A percentile compares a stretch with the other conserved stretches of the same genome.
These are phyloP conservation scores for Cyamopsis tetragonoloba DNA, from an alignment of 306 rosid genomes.

Conservation along the genomic window DNA sequence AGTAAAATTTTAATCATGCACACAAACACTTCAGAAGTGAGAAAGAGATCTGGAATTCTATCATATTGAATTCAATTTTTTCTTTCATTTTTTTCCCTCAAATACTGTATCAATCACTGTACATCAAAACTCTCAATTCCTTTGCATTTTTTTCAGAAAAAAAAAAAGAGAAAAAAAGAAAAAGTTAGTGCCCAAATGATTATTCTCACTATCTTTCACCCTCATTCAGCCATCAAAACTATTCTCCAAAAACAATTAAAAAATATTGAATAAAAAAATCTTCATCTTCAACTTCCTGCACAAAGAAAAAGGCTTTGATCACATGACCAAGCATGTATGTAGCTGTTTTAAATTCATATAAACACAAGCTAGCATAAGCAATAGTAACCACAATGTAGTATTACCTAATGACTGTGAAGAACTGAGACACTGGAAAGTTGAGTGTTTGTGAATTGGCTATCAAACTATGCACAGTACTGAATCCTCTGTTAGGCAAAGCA, in stretches of 20 bases:
- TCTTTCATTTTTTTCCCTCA: conserved; percentile 14
- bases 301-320: conserved; percentile 22
- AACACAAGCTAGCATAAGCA: conserved; percentile 14
- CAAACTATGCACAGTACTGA: conserved; percentile 39
- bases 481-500: conserved; percentile 43
- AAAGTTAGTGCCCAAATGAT: conserved; percentile 44
- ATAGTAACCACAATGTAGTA: not conserved
- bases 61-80: conserved; percentile 7
- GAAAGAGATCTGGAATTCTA: conserved; percentile 24
- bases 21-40: conserved; percentile 15
- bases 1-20: conserved; percentile 27
- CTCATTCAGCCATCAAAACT: conserved; percentile 52
- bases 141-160: too few relatives aligned
- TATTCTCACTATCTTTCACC: conserved; percentile 56
- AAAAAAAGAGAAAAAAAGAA: conserved; percentile 26
- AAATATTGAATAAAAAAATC: conserved; percentile 61
- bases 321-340: conserved; percentile 27
- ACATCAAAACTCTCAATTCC: conserved; percentile 37
- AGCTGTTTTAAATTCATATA: conserved; percentile 15
- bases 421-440: conserved; percentile 38
- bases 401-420: conserved; percentile 38
- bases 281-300: conserved; percentile 66
- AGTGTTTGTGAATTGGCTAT: conserved; percentile 40
- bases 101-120: conserved; percentile 37
- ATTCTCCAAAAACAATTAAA: conserved; percentile 51